Conservation (phyloP, 2,329 filamentous ascomycete genomes). For the Beauveria caledonica region DNA sequence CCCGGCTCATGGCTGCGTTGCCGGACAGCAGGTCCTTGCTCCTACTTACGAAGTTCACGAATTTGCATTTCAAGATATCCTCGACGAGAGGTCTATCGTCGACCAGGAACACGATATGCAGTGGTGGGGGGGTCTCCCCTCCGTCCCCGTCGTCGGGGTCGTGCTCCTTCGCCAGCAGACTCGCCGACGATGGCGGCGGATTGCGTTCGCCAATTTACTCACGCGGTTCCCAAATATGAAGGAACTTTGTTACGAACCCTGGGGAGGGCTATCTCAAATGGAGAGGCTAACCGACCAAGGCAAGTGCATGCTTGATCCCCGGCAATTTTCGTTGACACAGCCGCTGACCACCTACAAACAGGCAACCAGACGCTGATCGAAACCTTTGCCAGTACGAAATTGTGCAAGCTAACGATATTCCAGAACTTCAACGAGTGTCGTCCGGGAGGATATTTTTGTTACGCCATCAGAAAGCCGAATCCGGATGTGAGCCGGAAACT, state of each 20-base stretch:
- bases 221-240: constrained; percentile 26
- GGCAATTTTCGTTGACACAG: constrained; percentile 12
- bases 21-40: constrained; percentile 16
- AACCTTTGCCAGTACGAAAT: constrained; percentile 18
- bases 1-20: constrained; percentile 22
- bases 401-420: constrained; percentile 25
- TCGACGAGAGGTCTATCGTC: constrained; percentile 21
- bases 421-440: constrained; percentile 28
- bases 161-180: constrained; percentile 30
- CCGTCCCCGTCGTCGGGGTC: constrained; percentile 23
- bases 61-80: constrained; percentile 21
- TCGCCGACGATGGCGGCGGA: constrained; percentile 27
- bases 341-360: constrained; percentile 13
- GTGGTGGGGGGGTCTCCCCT: constrained; percentile 27
- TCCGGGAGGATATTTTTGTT: constrained; percentile 13
- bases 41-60: constrained; percentile 15
- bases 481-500: constrained; percentile 20
- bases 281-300: constrained; percentile 20
- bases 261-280: constrained; percentile 23
- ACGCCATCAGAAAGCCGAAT: constrained; percentile 16
- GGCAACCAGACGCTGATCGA: constrained; percentile 19
- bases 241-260: constrained; percentile 31
- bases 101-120: constrained; percentile 20
- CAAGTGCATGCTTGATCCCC: constrained; percentile 16
- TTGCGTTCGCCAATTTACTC: constrained; percentile 25